Evolutionary conservation across 495 filamentous ascomycete genomes (phyloP), one percentile per base, ranked within the genome.

Genomic region (Hyaloscypha hepaticicola): DNA sequence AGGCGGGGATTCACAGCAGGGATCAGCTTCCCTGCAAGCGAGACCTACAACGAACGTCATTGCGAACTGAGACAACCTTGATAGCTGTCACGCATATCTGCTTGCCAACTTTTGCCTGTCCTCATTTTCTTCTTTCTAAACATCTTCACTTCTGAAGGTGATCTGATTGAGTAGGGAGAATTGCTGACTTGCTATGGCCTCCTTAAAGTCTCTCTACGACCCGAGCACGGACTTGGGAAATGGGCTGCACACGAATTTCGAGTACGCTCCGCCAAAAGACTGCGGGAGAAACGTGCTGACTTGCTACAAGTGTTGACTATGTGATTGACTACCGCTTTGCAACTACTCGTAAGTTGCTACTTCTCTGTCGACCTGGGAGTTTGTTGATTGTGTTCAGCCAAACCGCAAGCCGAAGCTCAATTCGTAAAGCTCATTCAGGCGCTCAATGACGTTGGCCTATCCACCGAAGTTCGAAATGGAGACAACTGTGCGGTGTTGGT

Each of bases 401-500:
- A 84, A 65, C 73, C 79, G 22, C 79, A 89, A 67, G 90, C 93
- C 14, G 83, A 86, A 66, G 79, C 83, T 34, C 82, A 88, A 66
- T 91, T 98, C 67, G 83, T 87, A 69, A 86, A 87, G 71, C 85
- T 99, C 19, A 80, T 97, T 60, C 75, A 83, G 65, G 82, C 83
- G 27, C 83, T 99, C 34, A 83, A 88, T 9, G 75, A 80, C 33
- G 87, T 90, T 41, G 95, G 96, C 8, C 80, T 99, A 33, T 85
- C 90, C 38, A 88, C 89, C 27, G 94, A 97, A 73, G 91, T 97
- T 41, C 83, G 95, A 65, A 87, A 87, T 63, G 93, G 93, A 27
- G 87, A 90, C 63, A 85, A 88, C 19, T 81, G 83, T 51, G 91
- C 90, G 5, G 76, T 97, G 41, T 79, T 99, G 49, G 80, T 99